A percentile compares a stretch with the other conserved stretches of the same genome.
These are phyloP conservation scores for Pisolithus marmoratus DNA, from an alignment of 768 basidiomycete species.

Conservation along the genomic window DNA sequence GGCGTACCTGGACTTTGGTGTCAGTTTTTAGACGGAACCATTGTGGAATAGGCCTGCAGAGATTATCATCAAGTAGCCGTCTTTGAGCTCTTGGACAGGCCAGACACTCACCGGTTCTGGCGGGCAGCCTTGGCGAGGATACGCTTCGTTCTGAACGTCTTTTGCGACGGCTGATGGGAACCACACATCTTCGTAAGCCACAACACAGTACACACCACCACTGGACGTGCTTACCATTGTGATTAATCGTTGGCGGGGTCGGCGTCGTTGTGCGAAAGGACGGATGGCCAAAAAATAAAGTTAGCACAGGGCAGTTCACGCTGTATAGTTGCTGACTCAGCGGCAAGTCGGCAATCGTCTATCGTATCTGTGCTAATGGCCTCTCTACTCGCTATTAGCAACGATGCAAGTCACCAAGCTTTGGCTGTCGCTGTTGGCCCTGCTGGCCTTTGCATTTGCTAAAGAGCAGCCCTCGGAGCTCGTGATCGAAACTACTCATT, in stretches of 20 bases:
- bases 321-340: constrained; percentile 42
- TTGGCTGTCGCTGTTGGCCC: constrained; percentile 41
- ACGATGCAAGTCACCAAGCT: constrained; percentile 49
- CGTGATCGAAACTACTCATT: constrained; percentile 53
- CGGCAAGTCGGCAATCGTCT: constrained; percentile 5
- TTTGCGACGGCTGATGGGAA: constrained; percentile 85
- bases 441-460: constrained; percentile 44
- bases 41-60: constrained; percentile 85
- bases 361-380: too few relatives aligned
- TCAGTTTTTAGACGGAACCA: constrained; percentile 99
- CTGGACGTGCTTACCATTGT: constrained; percentile 38
- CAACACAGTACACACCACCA: constrained; percentile 2
- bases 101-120: constrained; percentile 79
- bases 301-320: constrained; percentile 16
- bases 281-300: constrained; percentile 25
- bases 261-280: constrained; percentile 18
- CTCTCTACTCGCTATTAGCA: neutral
- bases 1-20: constrained; percentile 81
- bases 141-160: constrained; percentile 95
- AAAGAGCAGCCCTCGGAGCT: constrained; percentile 50
- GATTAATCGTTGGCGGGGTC: constrained; percentile 32
- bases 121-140: constrained; percentile 93
- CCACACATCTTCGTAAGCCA: neutral
- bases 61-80: neutral
- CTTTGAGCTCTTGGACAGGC: neutral